Conservation (phyloP, 1,284 basidiomycete species). For the Bondarzewia mesenterica region DNA sequence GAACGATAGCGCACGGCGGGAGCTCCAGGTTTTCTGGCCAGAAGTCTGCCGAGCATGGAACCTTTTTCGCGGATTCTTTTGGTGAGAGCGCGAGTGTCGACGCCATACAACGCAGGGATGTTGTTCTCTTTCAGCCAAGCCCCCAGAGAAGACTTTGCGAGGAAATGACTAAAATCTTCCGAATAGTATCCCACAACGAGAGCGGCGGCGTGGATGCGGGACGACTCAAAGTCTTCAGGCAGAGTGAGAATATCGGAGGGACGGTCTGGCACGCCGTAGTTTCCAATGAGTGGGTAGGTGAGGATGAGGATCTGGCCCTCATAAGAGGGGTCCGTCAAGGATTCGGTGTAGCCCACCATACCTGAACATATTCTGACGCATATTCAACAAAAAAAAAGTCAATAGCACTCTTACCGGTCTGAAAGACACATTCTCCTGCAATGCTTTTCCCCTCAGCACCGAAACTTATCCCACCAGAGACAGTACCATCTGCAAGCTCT, state of each 20-base stretch:
- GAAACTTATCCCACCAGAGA: conserved; percentile 87
- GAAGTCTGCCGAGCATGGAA: conserved; percentile 81
- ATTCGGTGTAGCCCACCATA: conserved; percentile 99
- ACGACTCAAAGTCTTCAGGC: conserved; percentile 87
- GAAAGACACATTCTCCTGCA: conserved; percentile 98
- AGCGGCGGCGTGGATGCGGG: conserved; percentile 88
- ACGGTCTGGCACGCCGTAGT: conserved; percentile 95
- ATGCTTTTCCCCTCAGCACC: conserved; percentile 89
- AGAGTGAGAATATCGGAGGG: conserved; percentile 43
- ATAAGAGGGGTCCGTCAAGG: conserved; percentile 97
- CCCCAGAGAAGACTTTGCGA: conserved; percentile 84
- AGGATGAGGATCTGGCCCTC: conserved; percentile 97
- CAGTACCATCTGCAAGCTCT: conserved; percentile 88
- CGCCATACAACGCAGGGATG: conserved; percentile 91
- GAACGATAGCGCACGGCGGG: conserved; percentile 26
- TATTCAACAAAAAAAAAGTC: conserved; percentile 4
- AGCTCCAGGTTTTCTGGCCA: conserved; percentile 48
- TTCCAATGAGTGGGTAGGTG: conserved; percentile 95
- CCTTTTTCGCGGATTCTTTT: conserved; percentile 95
- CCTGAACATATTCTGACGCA: conserved; percentile 38
- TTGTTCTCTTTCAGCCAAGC: conserved; percentile 94
- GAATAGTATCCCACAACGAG: conserved; percentile 94
- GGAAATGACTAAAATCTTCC: conserved; percentile 91
- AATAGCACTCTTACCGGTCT: conserved; percentile 74
- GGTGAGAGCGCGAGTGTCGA: conserved; percentile 95